Base-by-base conservation (phyloP, 1,284 basidiomycete genomes). In the Sphaerobolus stellatus region DNA sequence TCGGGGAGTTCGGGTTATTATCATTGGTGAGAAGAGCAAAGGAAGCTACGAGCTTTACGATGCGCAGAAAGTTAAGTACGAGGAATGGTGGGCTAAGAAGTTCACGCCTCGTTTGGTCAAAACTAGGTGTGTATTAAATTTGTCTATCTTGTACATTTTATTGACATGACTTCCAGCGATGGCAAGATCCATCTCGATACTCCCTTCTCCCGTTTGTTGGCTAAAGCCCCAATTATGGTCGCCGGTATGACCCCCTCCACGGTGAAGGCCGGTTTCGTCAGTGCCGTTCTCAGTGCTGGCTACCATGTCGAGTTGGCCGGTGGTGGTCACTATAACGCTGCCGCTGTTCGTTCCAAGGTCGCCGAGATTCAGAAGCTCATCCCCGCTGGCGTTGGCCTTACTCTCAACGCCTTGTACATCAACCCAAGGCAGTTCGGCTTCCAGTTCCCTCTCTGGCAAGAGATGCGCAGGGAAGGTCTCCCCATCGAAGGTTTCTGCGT, bases 401-500 rank as follows among this genome's bases (percentile, higher is more conserved):
- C 96, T 1, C 80, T 98, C 58, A 99, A 99, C 75, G 80, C 94
- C 16, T 84, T 99, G 25, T 99, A 98, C 74, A 99, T 99, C 82
- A 98, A 99, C 73, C 96, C 94, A 63, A 90, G 92, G 61, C 96
- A 98, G 68, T 98, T 98, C 73, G 80, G 83, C 33, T 98, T 98
- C 88, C 96, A 99, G 72, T 86, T 93, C 71, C 96, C 97, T 27
- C 79, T 98, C 28, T 98, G 95, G 95, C 91, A 95, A 69, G 91
- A 97, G 74, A 92, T 99, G 91, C 88, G 93, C 59, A 86, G 86
- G 58, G 97, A 98, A 70, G 96, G 96, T 58, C 76, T 96, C 14
- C 97, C 96, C 6, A 80, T 98, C 59, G 95, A 99, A 76, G 96
- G 97, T 45, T 97, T 99, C 77, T 98, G 94, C 68, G 92, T 98